Base-by-base conservation (phyloP, 768 basidiomycete species). In the Agaricus blazei region DNA sequence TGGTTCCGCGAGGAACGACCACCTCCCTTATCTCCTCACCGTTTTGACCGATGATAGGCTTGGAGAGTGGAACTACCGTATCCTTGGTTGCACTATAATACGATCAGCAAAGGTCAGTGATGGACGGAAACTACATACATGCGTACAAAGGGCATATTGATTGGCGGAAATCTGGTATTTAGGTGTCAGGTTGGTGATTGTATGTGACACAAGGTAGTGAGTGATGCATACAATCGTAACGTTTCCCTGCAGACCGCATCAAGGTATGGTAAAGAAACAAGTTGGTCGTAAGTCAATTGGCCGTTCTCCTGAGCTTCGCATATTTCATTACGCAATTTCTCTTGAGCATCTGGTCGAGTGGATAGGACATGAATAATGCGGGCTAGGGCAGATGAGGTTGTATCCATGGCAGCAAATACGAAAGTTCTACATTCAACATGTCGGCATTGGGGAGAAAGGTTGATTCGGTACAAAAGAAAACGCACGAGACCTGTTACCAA, bases 191-290 rank as follows among this genome's bases (percentile, higher is more conserved):
- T 34, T 34, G 8, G 11, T 34, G 34, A 34, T 11, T 34, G 11
- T 11, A 50, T 3, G n/a, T 14, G 36, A 8, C 14, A 4, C 9
- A 6, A 38, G 3, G 14, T 23, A 4, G n/a, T 41, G 15, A 12
- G 11, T 19, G 34, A 12, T 5, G 60, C 67, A 56, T 51, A 72
- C 70, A 75, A 53, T 53, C 76, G 64, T 9, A 77, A 60, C 2
- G 74, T 74, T 57, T 76, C 75, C 44, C 69, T 61, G 49, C 70
- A 72, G 4, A 76, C 60, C 1, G 75, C 74, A 53, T 77, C 73
- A 14, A 77, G 64, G 51, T 70, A 75, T 0, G 73, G 69, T 46
- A 75, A 65, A 15, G 49, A 47, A 8, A 71, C 64, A 4, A 79
- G 65, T 1, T 64, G 60, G 41, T 78, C 76, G 51, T 73, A 77